phyloP scores from a whole-genome alignment of 129 eudicot species.

The Scalesia atractyloides region DNA sequence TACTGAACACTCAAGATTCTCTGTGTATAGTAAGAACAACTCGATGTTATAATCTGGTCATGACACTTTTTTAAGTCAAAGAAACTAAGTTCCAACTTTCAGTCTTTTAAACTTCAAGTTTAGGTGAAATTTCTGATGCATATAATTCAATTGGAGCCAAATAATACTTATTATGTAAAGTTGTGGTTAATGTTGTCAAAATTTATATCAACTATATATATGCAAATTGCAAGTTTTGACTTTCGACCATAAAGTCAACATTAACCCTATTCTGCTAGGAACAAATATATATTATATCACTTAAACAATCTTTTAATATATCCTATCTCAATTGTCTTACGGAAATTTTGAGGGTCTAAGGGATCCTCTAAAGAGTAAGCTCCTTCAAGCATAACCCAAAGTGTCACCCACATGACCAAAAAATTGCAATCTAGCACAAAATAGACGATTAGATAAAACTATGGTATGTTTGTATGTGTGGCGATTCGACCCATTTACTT shows the following conservation, averaged over 20 bases:
- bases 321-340: constrained; percentile 55
- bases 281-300: not conserved
- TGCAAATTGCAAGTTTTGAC: constrained; percentile 15
- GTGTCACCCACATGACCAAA: constrained; percentile 73
- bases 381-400: constrained; percentile 65
- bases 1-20: constrained; percentile 72
- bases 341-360: constrained; percentile 64
- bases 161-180: not conserved
- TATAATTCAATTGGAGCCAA: not conserved
- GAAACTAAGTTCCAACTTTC: constrained; percentile 3
- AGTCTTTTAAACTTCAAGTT: too few species aligned
- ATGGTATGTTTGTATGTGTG: not conserved
- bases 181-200: not conserved
- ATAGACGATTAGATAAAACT: constrained; percentile 10
- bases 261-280: not conserved
- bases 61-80: constrained; percentile 14
- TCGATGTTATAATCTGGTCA: constrained; percentile 14
- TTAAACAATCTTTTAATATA: not conserved
- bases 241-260: constrained; percentile 23
- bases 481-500: not conserved
- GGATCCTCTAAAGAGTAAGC: constrained; percentile 74
- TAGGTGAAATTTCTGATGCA: not conserved
- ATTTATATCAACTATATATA: not conserved
- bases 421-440: constrained; percentile 59
- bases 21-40: constrained; percentile 30